Evolutionary conservation across 805 yeast genomes (phyloP).

Genomic region (Lipomyces mesembrius): DNA sequence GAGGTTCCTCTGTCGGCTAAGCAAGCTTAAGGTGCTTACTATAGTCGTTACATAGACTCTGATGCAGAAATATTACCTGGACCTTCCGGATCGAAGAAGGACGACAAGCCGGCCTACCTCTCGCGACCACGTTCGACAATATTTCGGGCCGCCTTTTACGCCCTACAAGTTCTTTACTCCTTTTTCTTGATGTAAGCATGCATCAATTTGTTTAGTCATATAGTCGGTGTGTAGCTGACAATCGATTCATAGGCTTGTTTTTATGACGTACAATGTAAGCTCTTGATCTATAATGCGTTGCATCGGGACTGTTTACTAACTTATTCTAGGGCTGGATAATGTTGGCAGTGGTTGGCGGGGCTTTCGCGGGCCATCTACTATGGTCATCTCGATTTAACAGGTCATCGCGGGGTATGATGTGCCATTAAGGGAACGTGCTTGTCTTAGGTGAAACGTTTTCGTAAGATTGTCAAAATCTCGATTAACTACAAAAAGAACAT

Average conservation of each 20-base stretch:
- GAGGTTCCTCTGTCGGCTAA: neutral
- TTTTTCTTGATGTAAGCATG: conserved; percentile 49
- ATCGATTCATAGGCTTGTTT: conserved; percentile 63
- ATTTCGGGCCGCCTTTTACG: conserved; percentile 52
- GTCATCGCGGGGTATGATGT: conserved; percentile 24
- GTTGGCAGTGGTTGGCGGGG: conserved; percentile 74
- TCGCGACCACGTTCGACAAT: neutral
- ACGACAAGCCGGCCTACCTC: neutral
- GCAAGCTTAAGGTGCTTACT: neutral
- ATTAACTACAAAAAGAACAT: neutral
- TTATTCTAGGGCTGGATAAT: conserved; percentile 66
- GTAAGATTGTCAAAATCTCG: neutral
- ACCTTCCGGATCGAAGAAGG: neutral
- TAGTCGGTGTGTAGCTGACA: neutral
- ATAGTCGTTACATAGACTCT: neutral
- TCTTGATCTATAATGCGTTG: neutral
- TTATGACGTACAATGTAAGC: conserved; percentile 74
- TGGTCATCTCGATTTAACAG: conserved; percentile 49
- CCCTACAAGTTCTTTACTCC: conserved; percentile 69
- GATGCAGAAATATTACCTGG: conserved; percentile 9
- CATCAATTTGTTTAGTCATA: conserved; percentile 47
- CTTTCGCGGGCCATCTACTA: conserved; percentile 65
- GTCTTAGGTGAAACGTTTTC: neutral
- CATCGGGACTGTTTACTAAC: neutral
- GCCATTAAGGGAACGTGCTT: conserved; percentile 16